Percentiles rank a stretch among this genome's conserved stretches.
Conservation (phyloP, 805 yeast genomes). For the Saccharomycopsis fibuligera region DNA sequence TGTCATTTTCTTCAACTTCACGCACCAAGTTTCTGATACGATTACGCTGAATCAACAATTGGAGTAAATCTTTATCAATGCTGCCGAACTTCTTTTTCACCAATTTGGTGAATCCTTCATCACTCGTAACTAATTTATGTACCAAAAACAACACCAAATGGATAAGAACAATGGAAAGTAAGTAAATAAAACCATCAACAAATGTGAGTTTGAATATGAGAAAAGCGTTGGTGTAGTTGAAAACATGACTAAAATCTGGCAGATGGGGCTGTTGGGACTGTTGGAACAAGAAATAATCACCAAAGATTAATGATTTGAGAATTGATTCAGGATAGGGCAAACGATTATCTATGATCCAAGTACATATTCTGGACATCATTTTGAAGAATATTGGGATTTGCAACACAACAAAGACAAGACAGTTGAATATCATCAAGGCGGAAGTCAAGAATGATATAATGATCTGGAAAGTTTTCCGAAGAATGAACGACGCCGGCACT, state of each 20-base stretch:
- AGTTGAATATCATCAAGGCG: constrained; percentile 22
- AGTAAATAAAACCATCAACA: constrained; percentile 27
- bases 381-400: constrained; percentile 58
- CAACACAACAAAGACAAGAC: constrained; percentile 36
- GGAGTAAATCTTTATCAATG: constrained; percentile 7
- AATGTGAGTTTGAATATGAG: constrained; percentile 1
- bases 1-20: background rate
- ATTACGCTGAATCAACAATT: background rate
- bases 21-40: background rate
- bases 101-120: constrained; percentile 59
- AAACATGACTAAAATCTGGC: constrained; percentile 20
- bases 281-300: constrained; percentile 25
- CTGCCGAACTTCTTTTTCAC: constrained; percentile 54
- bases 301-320: constrained; percentile 34
- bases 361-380: constrained; percentile 44
- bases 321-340: constrained; percentile 36
- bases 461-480: constrained; percentile 32
- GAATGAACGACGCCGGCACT: constrained; percentile 49
- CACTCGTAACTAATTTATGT: constrained; percentile 67
- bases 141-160: constrained; percentile 46
- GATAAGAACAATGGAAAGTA: constrained; percentile 35
- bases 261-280: constrained; percentile 8
- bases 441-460: constrained; percentile 16
- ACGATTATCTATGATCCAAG: constrained; percentile 50
- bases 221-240: background rate